phyloP scores from a whole-genome alignment of 495 filamentous ascomycete genomes.

The Podospora bellae-mahoneyi region DNA sequence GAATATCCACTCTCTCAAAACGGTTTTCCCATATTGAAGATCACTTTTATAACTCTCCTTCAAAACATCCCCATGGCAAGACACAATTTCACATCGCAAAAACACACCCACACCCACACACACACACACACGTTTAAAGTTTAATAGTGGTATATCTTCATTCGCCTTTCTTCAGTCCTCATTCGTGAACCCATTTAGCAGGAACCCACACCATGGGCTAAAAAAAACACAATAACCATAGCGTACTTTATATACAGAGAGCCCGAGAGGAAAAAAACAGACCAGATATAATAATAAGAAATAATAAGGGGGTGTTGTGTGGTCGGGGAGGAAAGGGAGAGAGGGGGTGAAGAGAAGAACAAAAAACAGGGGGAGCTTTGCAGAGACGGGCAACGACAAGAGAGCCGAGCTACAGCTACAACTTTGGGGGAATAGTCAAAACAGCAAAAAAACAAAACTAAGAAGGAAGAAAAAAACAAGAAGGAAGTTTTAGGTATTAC shows the following conservation, averaged over 20 bases:
- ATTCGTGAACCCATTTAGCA: constrained; percentile 33
- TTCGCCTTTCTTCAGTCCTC: constrained; percentile 29
- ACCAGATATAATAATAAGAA: neutral
- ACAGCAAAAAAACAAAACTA: constrained; percentile 22
- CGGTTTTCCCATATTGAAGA: neutral
- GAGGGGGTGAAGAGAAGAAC: neutral
- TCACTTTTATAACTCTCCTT: neutral
- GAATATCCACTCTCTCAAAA: neutral
- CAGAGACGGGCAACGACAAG: constrained; percentile 1
- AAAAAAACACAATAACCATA: constrained; percentile 14
- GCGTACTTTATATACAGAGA: constrained; percentile 29
- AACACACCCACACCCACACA: neutral
- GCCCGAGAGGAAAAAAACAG: constrained; percentile 17
- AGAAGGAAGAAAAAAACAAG: constrained; percentile 23
- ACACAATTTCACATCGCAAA: neutral
- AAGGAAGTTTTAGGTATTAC: constrained; percentile 45
- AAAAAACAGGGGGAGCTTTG: too few species aligned
- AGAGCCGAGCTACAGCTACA: constrained; percentile 2
- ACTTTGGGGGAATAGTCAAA: constrained; percentile 16
- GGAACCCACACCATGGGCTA: constrained; percentile 1
- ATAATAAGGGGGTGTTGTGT: neutral
- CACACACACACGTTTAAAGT: constrained; percentile 1
- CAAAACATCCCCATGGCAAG: neutral
- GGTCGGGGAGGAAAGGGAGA: neutral
- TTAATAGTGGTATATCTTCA: constrained; percentile 26